Evolutionary conservation across 2,329 filamentous ascomycete species (phyloP), one percentile per base, ranked within the genome.

Genomic region (Colletotrichum neosansevieriae): DNA sequence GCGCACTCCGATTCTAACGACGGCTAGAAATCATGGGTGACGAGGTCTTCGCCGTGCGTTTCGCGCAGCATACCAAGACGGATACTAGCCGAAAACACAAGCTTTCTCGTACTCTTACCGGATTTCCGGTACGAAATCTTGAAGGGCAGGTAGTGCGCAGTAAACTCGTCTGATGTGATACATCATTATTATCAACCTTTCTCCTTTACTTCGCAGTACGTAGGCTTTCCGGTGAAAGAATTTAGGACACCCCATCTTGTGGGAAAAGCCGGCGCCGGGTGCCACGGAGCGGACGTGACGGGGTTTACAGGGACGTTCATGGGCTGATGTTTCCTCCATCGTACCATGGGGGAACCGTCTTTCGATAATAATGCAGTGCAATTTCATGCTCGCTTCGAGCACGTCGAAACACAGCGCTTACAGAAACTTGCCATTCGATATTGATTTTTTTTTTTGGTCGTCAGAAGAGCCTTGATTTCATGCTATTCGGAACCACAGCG

Each of bases 401-500:
- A 38, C 10, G 36, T 13, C 13, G 36, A 13, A 13, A 38, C 36
- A 5, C 36, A 11, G 36, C 36, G 36, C 36, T 12, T 11, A 38
- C 29, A 15, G 36, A 38, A 38, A 38, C 3, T 38, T 3, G 36
- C 2, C 36, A n/a, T n/a, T n/a, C n/a, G n/a, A n/a, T n/a, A n/a
- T n/a, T n/a, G n/a, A n/a, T n/a, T n/a, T n/a, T n/a, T n/a, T n/a
- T n/a, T n/a, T n/a, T n/a, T n/a, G n/a, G n/a, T n/a, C n/a, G n/a
- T 29, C 7, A 29, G 29, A 29, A 29, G 38, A 1, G 29, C 36
- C 45, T 51, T 49, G 44, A 24, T 42, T 47, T 29, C 36, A 61
- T 64, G 65, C 65, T 68, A 68, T 68, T 68, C 65, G 60, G 65
- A 59, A 64, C 53, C 60, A 42, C 45, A 24, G 40, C 53, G 45